Evolutionary conservation across 805 yeast genomes (phyloP).

Genomic region (Yarrowia sp.): DNA sequence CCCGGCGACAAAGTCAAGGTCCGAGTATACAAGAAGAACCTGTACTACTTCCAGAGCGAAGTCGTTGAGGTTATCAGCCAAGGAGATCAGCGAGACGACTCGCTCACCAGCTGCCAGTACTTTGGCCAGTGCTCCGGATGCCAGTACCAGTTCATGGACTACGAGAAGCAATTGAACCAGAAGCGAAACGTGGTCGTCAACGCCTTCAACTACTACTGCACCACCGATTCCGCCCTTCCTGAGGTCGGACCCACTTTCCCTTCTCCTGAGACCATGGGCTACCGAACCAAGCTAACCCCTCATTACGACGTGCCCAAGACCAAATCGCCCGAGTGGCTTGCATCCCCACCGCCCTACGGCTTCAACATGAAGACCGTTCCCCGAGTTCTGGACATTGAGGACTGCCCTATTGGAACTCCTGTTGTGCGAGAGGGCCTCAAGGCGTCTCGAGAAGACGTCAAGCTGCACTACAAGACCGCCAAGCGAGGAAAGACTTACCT

Average conservation of each 20-base stretch:
- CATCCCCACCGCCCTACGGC: slow-evolving; percentile 69
- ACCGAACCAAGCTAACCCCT: slow-evolving; percentile 93
- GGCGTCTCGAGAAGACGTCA: slow-evolving; percentile 62
- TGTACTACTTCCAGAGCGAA: slow-evolving; percentile 72
- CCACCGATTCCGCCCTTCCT: slow-evolving; percentile 49
- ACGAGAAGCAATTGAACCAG: slow-evolving; percentile 66
- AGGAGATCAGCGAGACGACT: slow-evolving; percentile 50
- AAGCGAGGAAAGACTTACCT: slow-evolving; percentile 85
- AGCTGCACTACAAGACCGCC: slow-evolving; percentile 47
- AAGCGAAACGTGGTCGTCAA: slow-evolving; percentile 73
- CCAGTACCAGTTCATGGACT: slow-evolving; percentile 79
- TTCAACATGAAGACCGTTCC: slow-evolving; percentile 78
- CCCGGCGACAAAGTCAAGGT: slow-evolving; percentile 80
- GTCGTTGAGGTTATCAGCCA: slow-evolving; percentile 51
- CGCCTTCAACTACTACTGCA: slow-evolving; percentile 70
- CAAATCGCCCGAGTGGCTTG: slow-evolving; percentile 36
- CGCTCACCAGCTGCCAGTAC: slow-evolving; percentile 69
- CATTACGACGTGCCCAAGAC: slow-evolving; percentile 80
- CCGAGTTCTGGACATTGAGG: slow-evolving; percentile 84
- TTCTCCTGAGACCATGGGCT: slow-evolving; percentile 72
- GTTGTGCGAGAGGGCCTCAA: slow-evolving; percentile 71
- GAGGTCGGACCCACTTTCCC: slow-evolving; percentile 59
- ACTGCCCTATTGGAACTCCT: slow-evolving; percentile 83
- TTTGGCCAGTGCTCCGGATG: slow-evolving; percentile 95
- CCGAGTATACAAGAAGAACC: slow-evolving; percentile 75